Percentiles rank a stretch among this genome's conserved stretches.
Evolutionary conservation across 352 stramenopile genomes (phyloP).

Genomic region (Pythium brassicae): DNA sequence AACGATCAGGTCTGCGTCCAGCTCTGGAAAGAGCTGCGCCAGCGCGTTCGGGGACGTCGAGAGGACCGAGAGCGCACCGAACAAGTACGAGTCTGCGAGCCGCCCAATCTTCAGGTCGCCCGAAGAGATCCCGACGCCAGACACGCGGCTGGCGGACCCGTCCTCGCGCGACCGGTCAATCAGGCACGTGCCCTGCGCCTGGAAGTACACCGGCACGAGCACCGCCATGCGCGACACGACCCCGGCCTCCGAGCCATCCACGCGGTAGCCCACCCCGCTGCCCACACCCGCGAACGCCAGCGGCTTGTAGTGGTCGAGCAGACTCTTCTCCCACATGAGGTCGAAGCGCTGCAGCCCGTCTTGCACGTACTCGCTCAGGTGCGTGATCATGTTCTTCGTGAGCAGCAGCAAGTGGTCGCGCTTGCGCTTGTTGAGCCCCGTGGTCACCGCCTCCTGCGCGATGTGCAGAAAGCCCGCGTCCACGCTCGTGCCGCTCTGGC

Average conservation of each 20-base stretch:
- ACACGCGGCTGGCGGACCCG: constrained; percentile 34
- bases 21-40: constrained; percentile 66
- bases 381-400: constrained; percentile 83
- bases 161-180: constrained; percentile 72
- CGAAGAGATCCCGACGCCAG: constrained; percentile 63
- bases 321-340: constrained; percentile 80
- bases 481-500: constrained; percentile 33
- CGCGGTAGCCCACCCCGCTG: constrained; percentile 60
- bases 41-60: constrained; percentile 72
- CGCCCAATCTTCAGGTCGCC: constrained; percentile 61
- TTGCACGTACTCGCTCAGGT: constrained; percentile 82
- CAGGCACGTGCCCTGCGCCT: constrained; percentile 71
- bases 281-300: constrained; percentile 71
- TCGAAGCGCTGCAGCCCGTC: constrained; percentile 77
- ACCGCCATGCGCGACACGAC: constrained; percentile 69
- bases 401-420: constrained; percentile 73
- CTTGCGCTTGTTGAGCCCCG: constrained; percentile 56
- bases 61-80: constrained; percentile 77
- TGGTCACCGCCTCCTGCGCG: constrained; percentile 60
- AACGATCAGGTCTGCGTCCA: constrained; percentile 54
- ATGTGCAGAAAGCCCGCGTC: constrained; percentile 63
- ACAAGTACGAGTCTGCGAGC: constrained; percentile 75
- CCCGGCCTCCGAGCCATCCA: constrained; percentile 51
- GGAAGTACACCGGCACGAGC: constrained; percentile 74
- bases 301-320: constrained; percentile 77